Conservation (phyloP, 2,329 filamentous ascomycete species). For the Colletotrichum euphorbiae region DNA sequence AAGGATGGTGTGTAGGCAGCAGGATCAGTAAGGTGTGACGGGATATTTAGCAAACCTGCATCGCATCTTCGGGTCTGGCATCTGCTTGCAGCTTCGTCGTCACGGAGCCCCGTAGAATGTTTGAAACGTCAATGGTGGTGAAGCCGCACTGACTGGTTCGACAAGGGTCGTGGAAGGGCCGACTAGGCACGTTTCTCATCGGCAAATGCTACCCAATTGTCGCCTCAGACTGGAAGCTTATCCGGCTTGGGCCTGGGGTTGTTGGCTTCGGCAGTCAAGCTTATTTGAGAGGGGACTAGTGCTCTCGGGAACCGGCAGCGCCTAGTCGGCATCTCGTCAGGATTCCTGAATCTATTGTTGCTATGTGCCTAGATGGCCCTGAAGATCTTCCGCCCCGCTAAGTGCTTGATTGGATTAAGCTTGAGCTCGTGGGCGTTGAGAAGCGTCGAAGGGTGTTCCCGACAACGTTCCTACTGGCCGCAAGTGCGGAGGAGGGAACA, state of each 20-base stretch:
- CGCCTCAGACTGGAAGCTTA: constrained; percentile 15
- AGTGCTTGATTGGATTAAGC: constrained; percentile 7
- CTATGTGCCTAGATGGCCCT: constrained; percentile 14
- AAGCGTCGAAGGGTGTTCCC: neutral
- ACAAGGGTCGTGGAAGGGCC: neutral
- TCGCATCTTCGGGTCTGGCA: neutral
- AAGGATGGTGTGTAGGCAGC: neutral
- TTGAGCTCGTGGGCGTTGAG: constrained; percentile 1
- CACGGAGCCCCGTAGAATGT: neutral
- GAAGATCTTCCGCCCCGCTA: constrained; percentile 17
- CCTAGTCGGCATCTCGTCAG: constrained; percentile 7
- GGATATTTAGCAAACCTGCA: constrained; percentile 16
- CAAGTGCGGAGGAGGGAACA: neutral
- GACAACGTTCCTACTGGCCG: neutral
- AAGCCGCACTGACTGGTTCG: constrained; percentile 31
- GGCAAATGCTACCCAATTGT: constrained; percentile 1
- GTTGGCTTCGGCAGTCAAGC: constrained; percentile 11
- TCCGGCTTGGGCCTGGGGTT: neutral
- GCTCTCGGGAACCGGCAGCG: constrained; percentile 7
- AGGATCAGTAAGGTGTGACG: neutral
- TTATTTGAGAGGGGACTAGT: neutral
- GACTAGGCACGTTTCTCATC: constrained; percentile 8
- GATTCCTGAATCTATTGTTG: neutral
- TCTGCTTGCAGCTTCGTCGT: constrained; percentile 6
- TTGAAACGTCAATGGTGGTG: constrained; percentile 25